phyloP scores from a whole-genome alignment of 1,139 yeast genomes.

The Waltiozyma sp. region DNA sequence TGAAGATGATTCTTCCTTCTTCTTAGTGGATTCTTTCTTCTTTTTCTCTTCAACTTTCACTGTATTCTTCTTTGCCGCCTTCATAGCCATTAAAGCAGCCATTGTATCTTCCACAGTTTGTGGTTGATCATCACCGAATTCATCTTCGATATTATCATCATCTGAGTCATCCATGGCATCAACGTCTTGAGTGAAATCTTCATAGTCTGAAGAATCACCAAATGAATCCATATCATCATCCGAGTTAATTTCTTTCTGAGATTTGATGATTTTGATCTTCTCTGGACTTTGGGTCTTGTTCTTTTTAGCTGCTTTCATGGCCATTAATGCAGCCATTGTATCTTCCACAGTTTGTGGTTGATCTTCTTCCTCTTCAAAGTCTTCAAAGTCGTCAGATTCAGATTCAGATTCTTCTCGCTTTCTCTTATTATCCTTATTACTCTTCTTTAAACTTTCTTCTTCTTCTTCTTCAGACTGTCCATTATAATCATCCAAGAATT shows the following conservation, averaged over 20 bases:
- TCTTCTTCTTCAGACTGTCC: constrained; percentile 10
- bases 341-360: constrained; percentile 22
- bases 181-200: not conserved
- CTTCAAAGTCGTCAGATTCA: not conserved
- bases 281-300: not conserved
- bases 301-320: constrained; percentile 25
- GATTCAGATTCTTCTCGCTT: constrained; percentile 1
- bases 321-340: constrained; percentile 34
- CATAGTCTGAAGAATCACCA: not conserved
- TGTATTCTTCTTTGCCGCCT: constrained; percentile 3
- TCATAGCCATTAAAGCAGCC: constrained; percentile 27
- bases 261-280: not conserved
- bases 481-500: constrained; percentile 41
- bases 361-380: constrained; percentile 17
- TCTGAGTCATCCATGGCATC: not conserved
- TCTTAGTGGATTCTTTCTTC: too few relatives aligned
- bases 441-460: not conserved
- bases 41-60: constrained; percentile 1
- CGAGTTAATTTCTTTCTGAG: too few relatives aligned
- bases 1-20: constrained; percentile 1
- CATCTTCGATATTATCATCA: not conserved
- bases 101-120: constrained; percentile 22
- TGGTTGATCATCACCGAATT: constrained; percentile 2
- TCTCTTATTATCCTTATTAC: not conserved
- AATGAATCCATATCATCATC: too few relatives aligned